Percentiles rank a stretch among this genome's conserved stretches.
phyloP scores from a whole-genome alignment of 2,329 filamentous ascomycete species.

The Botryotinia convoluta region DNA sequence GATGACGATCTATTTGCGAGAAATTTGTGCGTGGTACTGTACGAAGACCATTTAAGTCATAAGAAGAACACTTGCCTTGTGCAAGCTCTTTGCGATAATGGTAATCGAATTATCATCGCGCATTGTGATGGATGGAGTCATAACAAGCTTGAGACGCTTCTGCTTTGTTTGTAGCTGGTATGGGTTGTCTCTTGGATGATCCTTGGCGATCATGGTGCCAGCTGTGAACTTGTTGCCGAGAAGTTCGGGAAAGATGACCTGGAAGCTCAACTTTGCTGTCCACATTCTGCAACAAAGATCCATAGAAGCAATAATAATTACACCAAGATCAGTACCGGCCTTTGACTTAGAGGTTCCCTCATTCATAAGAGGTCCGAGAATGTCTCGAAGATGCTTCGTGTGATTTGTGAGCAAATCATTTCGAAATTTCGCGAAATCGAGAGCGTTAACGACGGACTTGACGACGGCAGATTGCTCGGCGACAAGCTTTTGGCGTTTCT shows the following conservation, averaged over 20 bases:
- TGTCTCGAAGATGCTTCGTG: conserved; percentile 41
- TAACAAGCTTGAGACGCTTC: conserved; percentile 52
- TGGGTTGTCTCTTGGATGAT: conserved; percentile 43
- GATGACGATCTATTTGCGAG: conserved; percentile 14
- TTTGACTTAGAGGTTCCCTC: conserved; percentile 37
- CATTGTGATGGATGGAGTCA: conserved; percentile 54
- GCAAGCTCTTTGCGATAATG: conserved; percentile 18
- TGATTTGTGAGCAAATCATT: conserved; percentile 26
- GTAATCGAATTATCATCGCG: conserved; percentile 45
- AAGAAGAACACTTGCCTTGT: conserved; percentile 32
- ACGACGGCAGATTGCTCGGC: conserved; percentile 41
- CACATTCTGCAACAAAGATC: conserved; percentile 47
- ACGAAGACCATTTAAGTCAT: conserved; percentile 27
- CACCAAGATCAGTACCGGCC: conserved; percentile 43
- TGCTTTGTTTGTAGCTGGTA: conserved; percentile 49
- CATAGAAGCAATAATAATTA: conserved; percentile 29
- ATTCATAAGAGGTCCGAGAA: conserved; percentile 46
- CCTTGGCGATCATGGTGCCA: conserved; percentile 45
- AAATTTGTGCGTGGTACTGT: not conserved
- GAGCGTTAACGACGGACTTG: conserved; percentile 41
- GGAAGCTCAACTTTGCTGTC: conserved; percentile 42
- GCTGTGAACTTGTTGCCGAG: conserved; percentile 49
- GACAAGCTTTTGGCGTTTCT: conserved; percentile 39
- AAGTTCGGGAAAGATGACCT: conserved; percentile 51
- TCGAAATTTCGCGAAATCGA: conserved; percentile 37